Evolutionary conservation across 129 eudicot species (phyloP).

Genomic region (Logfia minima): DNA sequence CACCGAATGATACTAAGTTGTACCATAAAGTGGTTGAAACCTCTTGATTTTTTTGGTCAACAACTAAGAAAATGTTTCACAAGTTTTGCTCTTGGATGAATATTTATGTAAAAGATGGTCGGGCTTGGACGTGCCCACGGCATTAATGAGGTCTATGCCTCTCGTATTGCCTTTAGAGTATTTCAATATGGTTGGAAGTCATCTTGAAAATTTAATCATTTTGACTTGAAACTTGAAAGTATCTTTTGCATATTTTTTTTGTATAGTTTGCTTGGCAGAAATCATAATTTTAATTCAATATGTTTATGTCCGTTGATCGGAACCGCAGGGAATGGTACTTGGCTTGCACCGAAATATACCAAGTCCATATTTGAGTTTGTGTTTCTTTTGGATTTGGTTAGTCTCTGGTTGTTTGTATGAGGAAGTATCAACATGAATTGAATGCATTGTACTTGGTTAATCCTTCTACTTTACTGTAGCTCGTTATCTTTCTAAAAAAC

Average conservation of each 20-base stretch:
- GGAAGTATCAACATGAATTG: too few relatives aligned
- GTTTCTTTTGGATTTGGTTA: neutral
- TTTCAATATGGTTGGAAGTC: neutral
- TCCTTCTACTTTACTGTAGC: neutral
- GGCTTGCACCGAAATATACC: too few relatives aligned
- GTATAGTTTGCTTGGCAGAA: too few relatives aligned
- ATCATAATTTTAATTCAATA: too few relatives aligned
- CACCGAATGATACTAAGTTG: neutral
- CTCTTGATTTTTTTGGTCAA: neutral
- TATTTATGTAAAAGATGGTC: neutral
- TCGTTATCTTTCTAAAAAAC: too few relatives aligned
- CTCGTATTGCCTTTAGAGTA: neutral
- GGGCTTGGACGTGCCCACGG: neutral
- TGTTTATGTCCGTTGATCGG: too few relatives aligned
- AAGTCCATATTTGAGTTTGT: neutral
- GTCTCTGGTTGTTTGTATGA: neutral
- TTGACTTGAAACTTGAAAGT: neutral
- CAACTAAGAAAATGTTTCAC: neutral
- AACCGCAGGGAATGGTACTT: too few relatives aligned
- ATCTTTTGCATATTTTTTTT: too few relatives aligned
- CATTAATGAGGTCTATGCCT: neutral
- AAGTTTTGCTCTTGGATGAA: neutral
- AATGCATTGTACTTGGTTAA: too few relatives aligned
- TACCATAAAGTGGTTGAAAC: slow-evolving; percentile 13
- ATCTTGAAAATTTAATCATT: neutral